Base-by-base conservation (phyloP, 2,329 filamentous ascomycete species). In the Sporothrix inflata region DNA sequence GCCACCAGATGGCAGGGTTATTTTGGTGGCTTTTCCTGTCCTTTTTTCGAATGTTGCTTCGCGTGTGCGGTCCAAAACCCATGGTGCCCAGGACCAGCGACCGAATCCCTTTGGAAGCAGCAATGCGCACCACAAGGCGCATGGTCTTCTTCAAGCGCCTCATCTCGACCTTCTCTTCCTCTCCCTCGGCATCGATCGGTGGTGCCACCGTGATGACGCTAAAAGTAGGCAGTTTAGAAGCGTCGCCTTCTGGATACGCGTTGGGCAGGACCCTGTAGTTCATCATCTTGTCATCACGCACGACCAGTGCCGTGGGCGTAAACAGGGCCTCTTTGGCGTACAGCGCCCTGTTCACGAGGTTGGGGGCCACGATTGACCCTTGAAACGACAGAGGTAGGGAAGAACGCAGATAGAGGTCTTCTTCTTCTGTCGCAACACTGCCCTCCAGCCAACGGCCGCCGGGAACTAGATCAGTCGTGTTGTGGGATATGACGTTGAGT, bases 381-480 rank as follows among this genome's bases (percentile, higher is more conserved):
- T 57, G 80, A 0, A 89, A 80, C 24, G 85, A 85, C 40, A 84
- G 77, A 38, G 79, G 84, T 8, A 90, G 84, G 0, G 87, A 86
- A 61, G 85, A 88, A 57, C 90, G 86, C 77, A 89, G 90, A 80
- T 89, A 92, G 7, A 93, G 83, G 2, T 87, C 85, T 81, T 93
- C 91, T 80, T 93, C 90, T 79, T 93, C 91, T 19, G 63, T 67
- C 0, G 90, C 90, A 40, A 87, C 79, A 71, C 88, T 83, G 47
- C 90, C 90, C 49, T 84, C 84, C 4, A 85, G 78, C 85, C 89
- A 92, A 21, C 89, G 89, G 24, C 91, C 90, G n/a, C 90, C 91
- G 90, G 81, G 60, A 8, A 3, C 9, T 12, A 4, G 5, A 34
- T 6, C n/a, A 16, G 8, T 1, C 34, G 38, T 34, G 27, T 34